phyloP scores from a whole-genome alignment of 2,329 filamentous ascomycete genomes.

The Fusarium ambrosium region DNA sequence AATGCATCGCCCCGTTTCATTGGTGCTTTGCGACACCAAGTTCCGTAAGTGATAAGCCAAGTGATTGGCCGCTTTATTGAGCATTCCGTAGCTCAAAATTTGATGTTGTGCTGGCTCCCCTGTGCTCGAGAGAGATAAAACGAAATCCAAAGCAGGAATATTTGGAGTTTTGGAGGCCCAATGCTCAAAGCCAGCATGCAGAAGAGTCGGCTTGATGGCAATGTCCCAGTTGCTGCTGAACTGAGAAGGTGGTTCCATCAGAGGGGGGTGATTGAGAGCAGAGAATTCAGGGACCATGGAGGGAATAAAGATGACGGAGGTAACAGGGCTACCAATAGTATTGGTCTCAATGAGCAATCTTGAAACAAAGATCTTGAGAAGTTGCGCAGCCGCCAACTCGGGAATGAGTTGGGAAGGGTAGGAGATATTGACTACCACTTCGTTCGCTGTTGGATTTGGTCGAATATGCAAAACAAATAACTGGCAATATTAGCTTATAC shows the following conservation, averaged over 20 bases:
- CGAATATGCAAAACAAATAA: background rate
- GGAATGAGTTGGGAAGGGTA: conserved; percentile 8
- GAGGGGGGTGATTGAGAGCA: conserved; percentile 8
- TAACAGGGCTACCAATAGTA: background rate
- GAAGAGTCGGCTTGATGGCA: background rate
- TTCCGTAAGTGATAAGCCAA: background rate
- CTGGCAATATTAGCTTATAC: background rate
- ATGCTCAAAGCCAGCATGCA: conserved; percentile 12
- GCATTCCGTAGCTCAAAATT: background rate
- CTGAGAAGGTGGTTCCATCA: conserved; percentile 1
- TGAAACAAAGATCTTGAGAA: conserved; percentile 6
- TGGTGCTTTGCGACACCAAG: background rate
- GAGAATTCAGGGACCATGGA: background rate
- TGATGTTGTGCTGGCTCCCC: background rate
- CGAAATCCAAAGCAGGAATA: background rate
- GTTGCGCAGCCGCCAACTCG: background rate
- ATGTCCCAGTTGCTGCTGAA: background rate
- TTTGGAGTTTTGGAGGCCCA: conserved; percentile 6
- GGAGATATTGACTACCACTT: background rate
- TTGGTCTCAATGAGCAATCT: background rate
- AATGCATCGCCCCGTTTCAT: background rate
- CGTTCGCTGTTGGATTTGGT: background rate
- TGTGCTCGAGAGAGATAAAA: background rate
- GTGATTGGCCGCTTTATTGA: conserved; percentile 3
- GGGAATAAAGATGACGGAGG: background rate